Evolutionary conservation across 257 asterid species (phyloP), one percentile per base, ranked within the genome.

Genomic region (Solanum piurae): DNA sequence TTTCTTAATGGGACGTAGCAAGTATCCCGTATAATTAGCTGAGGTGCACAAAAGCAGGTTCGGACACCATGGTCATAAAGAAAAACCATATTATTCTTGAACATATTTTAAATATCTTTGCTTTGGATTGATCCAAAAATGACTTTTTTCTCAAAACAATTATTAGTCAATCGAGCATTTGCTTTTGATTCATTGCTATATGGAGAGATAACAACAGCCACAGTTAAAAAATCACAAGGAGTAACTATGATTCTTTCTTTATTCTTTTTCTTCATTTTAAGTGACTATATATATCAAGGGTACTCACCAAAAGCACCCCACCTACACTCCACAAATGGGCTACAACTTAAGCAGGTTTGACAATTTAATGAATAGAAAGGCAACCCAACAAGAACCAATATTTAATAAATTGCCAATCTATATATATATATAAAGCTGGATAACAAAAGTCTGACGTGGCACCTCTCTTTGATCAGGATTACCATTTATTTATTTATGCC

Each of bases 1-100:
- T 0, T 52, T 52, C 23, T 5, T 52, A 9, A 52, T 52, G 8
- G 62, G n/a, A 18, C 9, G n/a, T 52, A 0, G 23, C 62, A 6
- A 5, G 23, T 52, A 52, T 52, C 0, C 23, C 1, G 9, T 52
- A 18, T 0, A 6, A 52, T 52, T 18, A 52, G 0, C 16, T 16
- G 62, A 52, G 62, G 23, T 52, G 23, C 3, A 2, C 0, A 0
- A 52, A 52, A 52, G 4, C 8, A 0, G 23, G 3, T 16, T 16
- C 0, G 0, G 4, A 52, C 21, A 52, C 3, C 21, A 2, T 0
- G 7, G 5, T 44, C 52, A 0, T 44, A 11, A 44, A 44, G 0
- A 5, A 49, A 49, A 49, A 49, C 0, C 20, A 49, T 49, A 49
- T 14, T 55, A 18, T 1, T 18, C 10, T 55, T 20, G n/a, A 18